A percentile compares a stretch with the other conserved stretches of the same genome.
These are phyloP conservation scores for Hymenoscyphus albidus DNA, from an alignment of 2,329 filamentous ascomycete genomes.

Conservation along the genomic window DNA sequence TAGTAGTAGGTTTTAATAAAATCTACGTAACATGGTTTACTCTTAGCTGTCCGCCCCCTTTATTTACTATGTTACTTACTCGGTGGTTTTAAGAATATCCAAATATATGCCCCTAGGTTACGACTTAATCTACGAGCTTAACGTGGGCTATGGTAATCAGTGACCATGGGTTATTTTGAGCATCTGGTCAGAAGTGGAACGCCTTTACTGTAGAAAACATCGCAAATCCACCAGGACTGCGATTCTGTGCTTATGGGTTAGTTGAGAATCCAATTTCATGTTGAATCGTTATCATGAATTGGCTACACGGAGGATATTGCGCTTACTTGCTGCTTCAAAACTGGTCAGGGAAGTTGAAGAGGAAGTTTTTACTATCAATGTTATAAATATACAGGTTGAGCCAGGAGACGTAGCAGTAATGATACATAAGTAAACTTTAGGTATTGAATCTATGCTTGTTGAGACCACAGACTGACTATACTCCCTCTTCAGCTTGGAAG, in stretches of 20 bases:
- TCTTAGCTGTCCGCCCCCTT: too few relatives aligned
- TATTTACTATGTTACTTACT: background rate
- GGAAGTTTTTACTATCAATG: slow-evolving; percentile 32
- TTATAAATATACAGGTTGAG: slow-evolving; percentile 30
- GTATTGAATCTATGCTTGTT: background rate
- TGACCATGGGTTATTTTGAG: slow-evolving; percentile 6
- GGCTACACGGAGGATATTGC: slow-evolving; percentile 31
- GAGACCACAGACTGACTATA: background rate
- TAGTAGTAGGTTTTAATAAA: too few relatives aligned
- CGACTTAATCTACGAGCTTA: slow-evolving; percentile 4
- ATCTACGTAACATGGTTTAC: too few relatives aligned
- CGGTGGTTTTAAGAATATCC: background rate
- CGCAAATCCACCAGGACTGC: background rate
- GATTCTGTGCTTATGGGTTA: slow-evolving; percentile 25
- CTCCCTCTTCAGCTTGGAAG: slow-evolving; percentile 2
- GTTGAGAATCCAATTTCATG: background rate
- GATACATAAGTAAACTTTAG: slow-evolving; percentile 20
- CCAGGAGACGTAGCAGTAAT: slow-evolving; percentile 31
- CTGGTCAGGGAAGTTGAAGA: slow-evolving; percentile 32
- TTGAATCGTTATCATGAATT: background rate
- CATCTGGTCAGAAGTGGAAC: background rate
- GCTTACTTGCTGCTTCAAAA: slow-evolving; percentile 34
- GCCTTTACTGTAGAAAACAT: background rate
- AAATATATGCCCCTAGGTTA: background rate
- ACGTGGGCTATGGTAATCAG: slow-evolving; percentile 4